Conservation (phyloP, 768 basidiomycete species). For the Xerocomus brunneocitrinus region DNA sequence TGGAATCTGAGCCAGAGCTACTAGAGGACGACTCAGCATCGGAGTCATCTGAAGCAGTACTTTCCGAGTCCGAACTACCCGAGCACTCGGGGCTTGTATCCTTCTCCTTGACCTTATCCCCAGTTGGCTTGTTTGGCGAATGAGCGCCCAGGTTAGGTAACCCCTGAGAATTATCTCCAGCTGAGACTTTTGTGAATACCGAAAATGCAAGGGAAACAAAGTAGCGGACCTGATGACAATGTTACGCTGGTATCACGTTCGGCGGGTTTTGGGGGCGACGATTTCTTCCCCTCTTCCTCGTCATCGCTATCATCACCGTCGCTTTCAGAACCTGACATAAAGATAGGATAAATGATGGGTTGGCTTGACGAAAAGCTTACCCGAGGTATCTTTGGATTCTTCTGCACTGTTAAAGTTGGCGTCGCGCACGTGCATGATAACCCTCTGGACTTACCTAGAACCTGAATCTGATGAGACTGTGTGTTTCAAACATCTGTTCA, state of each 20-base stretch:
- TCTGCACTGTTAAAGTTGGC: slow-evolving; percentile 15
- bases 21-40: slow-evolving; percentile 15
- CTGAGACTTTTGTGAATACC: slow-evolving; percentile 4
- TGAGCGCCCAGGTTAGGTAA: neutral
- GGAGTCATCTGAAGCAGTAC: slow-evolving; percentile 11
- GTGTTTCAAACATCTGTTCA: neutral
- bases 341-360: neutral
- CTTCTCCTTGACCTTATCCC: neutral
- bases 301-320: slow-evolving; percentile 1
- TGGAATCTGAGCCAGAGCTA: slow-evolving; percentile 16
- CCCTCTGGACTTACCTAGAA: slow-evolving; percentile 17
- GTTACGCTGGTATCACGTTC: slow-evolving; percentile 40
- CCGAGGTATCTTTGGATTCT: slow-evolving; percentile 16
- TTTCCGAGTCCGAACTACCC: slow-evolving; percentile 10
- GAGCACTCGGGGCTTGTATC: slow-evolving; percentile 5
- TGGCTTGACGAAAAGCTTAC: slow-evolving; percentile 12
- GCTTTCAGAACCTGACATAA: slow-evolving; percentile 14
- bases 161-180: slow-evolving; percentile 9
- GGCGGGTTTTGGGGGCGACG: slow-evolving; percentile 1
- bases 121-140: slow-evolving; percentile 4
- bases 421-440: slow-evolving; percentile 3
- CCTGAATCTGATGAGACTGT: slow-evolving; percentile 19
- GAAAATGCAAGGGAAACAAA: neutral
- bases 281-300: slow-evolving; percentile 1
- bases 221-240: slow-evolving; percentile 32